Conservation (phyloP, 768 basidiomycete species). For the Guyanaporus albipodus region DNA sequence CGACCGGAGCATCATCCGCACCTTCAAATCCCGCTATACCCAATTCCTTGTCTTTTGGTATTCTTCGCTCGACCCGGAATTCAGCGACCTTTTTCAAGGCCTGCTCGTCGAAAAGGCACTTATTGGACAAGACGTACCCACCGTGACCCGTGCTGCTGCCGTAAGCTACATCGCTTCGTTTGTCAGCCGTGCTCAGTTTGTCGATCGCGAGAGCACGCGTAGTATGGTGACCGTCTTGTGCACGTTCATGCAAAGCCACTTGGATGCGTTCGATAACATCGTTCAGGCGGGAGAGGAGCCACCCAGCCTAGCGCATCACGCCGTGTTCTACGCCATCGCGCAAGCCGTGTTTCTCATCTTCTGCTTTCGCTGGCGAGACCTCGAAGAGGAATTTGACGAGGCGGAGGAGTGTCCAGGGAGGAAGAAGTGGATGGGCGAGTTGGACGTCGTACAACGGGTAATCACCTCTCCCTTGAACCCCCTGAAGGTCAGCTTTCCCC, state of each 20-base stretch:
- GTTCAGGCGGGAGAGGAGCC: constrained; percentile 35
- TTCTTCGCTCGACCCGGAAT: constrained; percentile 83
- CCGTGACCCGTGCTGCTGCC: constrained; percentile 85
- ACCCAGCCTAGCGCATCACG: constrained; percentile 42
- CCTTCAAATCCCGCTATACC: constrained; percentile 95
- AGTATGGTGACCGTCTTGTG: constrained; percentile 82
- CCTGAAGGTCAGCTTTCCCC: constrained; percentile 44
- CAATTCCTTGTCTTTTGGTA: constrained; percentile 98
- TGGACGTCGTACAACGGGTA: constrained; percentile 74
- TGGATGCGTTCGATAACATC: constrained; percentile 64
- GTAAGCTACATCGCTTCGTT: constrained; percentile 92
- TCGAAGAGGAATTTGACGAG: constrained; percentile 60
- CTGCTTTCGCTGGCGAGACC: constrained; percentile 95
- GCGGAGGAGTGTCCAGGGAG: constrained; percentile 43
- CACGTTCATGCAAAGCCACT: constrained; percentile 70
- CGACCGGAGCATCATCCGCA: constrained; percentile 87
- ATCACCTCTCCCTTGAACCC: constrained; percentile 85
- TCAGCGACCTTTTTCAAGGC: constrained; percentile 90
- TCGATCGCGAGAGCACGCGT: constrained; percentile 70
- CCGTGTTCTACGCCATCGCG: constrained; percentile 86
- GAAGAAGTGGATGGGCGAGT: constrained; percentile 81
- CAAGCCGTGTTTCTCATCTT: constrained; percentile 96
- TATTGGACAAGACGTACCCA: constrained; percentile 51
- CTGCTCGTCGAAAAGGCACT: constrained; percentile 91
- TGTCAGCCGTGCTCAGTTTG: constrained; percentile 84